A percentile compares a stretch with the other conserved stretches of the same genome.
Evolutionary conservation across 345 rosid species (phyloP).

Genomic region (Erysimum cheiranthoides): DNA sequence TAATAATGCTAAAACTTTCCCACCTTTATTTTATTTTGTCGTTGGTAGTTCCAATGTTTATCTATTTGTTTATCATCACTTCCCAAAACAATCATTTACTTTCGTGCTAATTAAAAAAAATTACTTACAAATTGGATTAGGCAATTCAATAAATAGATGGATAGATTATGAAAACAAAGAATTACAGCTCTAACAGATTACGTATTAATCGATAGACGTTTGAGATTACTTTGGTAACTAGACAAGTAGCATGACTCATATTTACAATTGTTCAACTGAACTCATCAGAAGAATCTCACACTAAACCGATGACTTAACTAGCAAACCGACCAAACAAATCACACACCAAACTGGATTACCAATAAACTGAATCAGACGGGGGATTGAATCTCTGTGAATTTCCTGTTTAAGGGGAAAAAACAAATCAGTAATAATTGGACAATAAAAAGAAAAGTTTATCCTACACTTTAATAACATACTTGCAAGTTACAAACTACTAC

Average conservation of each 20-base stretch:
- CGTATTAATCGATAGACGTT: too few species aligned
- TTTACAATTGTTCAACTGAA: too few species aligned
- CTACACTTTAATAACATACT: neutral
- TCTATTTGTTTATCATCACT: neutral
- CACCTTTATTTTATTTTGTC: neutral
- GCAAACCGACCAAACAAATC: too few species aligned
- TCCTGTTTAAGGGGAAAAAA: too few species aligned
- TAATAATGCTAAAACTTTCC: constrained; percentile 25
- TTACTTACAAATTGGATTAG: neutral
- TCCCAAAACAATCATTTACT: neutral
- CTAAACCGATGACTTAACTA: too few species aligned
- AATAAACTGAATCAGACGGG: too few species aligned
- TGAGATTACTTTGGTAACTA: too few species aligned
- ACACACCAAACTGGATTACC: too few species aligned
- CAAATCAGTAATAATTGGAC: too few species aligned
- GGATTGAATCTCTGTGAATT: too few species aligned
- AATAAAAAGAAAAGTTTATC: neutral
- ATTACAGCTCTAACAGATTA: neutral
- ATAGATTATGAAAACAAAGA: neutral
- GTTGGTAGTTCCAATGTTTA: neutral
- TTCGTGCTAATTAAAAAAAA: neutral
- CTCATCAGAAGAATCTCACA: too few species aligned
- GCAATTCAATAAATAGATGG: neutral
- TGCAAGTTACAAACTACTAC: neutral
- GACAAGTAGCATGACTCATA: too few species aligned